A percentile compares a stretch with the other conserved stretches of the same genome.
These are phyloP conservation scores for Spatholobus suberectus DNA, from an alignment of 306 rosid genomes.

Conservation along the genomic window DNA sequence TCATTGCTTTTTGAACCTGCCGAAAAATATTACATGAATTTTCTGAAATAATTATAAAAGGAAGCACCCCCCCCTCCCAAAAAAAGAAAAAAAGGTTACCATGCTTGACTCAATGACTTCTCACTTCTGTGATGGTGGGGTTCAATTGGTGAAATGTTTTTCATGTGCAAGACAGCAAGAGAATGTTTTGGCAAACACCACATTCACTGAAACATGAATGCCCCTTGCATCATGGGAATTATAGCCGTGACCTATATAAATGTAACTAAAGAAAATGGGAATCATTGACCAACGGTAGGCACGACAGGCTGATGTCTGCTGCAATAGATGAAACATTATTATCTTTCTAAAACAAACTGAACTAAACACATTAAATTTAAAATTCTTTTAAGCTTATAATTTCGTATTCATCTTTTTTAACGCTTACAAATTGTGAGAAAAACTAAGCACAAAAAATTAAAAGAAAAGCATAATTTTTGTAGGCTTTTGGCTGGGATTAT, in stretches of 20 bases:
- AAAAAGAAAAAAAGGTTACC: background rate
- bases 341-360: background rate
- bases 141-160: slow-evolving; percentile 7
- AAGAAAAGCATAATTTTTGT: no score
- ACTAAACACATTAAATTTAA: background rate
- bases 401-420: background rate
- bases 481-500: background rate
- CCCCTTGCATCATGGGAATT: slow-evolving; percentile 6
- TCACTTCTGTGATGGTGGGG: background rate
- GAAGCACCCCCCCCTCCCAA: background rate
- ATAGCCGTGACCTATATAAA: background rate
- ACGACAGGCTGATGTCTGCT: slow-evolving; percentile 10
- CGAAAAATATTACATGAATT: background rate
- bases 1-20: background rate
- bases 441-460: no score
- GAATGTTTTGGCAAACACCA: slow-evolving; percentile 20
- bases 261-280: background rate
- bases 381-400: background rate
- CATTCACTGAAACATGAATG: background rate
- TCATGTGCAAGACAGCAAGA: slow-evolving; percentile 25
- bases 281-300: background rate
- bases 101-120: background rate
- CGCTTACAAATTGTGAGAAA: background rate
- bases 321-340: background rate
- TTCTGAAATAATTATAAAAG: background rate